Conservation (phyloP, 2,329 filamentous ascomycete genomes). For the Nemania sp. region DNA sequence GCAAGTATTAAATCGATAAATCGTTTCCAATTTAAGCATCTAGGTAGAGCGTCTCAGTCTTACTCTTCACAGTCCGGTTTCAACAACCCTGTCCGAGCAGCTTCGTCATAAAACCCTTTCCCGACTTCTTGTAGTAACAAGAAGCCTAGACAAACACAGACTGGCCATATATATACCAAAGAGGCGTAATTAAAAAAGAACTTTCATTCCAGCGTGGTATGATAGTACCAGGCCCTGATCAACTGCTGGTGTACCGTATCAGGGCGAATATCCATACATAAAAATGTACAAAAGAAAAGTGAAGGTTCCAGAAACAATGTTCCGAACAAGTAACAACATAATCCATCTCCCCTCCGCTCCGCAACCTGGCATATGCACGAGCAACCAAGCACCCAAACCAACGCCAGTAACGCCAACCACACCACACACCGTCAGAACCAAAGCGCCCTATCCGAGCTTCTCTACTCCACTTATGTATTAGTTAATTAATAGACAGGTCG, state of each 20-base stretch:
- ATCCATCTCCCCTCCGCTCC: slow-evolving; percentile 1
- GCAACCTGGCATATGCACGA: neutral
- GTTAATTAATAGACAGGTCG: slow-evolving; percentile 54
- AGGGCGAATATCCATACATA: slow-evolving; percentile 21
- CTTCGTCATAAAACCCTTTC: neutral
- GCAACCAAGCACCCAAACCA: slow-evolving; percentile 10
- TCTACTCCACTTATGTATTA: slow-evolving; percentile 8
- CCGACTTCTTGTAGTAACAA: neutral
- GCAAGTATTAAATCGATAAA: neutral
- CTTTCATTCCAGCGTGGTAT: slow-evolving; percentile 18
- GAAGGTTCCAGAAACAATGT: slow-evolving; percentile 8
- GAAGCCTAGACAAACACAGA: neutral
- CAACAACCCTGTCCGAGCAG: neutral
- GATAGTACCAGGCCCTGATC: slow-evolving; percentile 4
- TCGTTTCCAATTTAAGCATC: neutral
- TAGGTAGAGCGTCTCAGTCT: neutral
- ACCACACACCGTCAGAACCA: neutral
- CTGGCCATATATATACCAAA: neutral
- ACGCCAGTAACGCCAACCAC: slow-evolving; percentile 34
- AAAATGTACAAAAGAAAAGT: slow-evolving; percentile 27
- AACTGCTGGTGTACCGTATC: neutral
- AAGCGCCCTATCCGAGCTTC: neutral
- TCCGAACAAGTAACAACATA: slow-evolving; percentile 4
- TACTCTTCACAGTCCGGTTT: neutral
- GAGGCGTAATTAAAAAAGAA: slow-evolving; percentile 1